A percentile compares a stretch with the other conserved stretches of the same genome.
phyloP scores from a whole-genome alignment of 495 filamentous ascomycete genomes.

The Trichocladium uniseriatum region DNA sequence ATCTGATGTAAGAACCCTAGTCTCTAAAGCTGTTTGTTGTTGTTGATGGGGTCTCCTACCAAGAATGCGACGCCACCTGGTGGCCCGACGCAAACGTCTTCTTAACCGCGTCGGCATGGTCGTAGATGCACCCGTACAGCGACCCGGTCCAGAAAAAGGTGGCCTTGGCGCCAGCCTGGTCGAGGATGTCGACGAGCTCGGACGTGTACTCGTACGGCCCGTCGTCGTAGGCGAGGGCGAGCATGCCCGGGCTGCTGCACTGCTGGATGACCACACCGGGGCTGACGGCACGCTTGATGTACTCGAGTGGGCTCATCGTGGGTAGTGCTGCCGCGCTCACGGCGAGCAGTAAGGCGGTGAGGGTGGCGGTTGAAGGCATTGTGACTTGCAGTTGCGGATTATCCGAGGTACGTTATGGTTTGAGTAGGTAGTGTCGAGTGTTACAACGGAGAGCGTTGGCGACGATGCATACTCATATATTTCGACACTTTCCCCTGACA shows the following conservation, averaged over 20 bases:
- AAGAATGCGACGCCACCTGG: constrained; percentile 44
- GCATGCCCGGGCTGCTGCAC: constrained; percentile 33
- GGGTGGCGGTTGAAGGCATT: constrained; percentile 24
- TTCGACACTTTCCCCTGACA: too few relatives aligned
- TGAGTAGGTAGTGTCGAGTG: background rate
- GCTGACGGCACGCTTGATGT: constrained; percentile 30
- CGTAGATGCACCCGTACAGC: constrained; percentile 49
- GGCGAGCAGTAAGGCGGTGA: constrained; percentile 24
- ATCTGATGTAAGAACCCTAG: too few relatives aligned
- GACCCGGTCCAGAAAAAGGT: constrained; percentile 51
- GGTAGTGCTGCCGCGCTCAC: constrained; percentile 22
- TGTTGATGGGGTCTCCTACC: constrained; percentile 20
- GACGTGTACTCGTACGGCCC: constrained; percentile 61
- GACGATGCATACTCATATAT: too few relatives aligned
- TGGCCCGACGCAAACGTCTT: constrained; percentile 41
- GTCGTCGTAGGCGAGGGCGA: constrained; percentile 60
- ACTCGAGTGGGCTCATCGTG: constrained; percentile 26
- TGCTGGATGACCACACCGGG: constrained; percentile 34
- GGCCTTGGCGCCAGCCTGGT: constrained; percentile 49
- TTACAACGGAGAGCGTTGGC: too few relatives aligned
- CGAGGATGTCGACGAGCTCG: constrained; percentile 57
- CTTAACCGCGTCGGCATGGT: constrained; percentile 38
- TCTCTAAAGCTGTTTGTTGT: background rate
- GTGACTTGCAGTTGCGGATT: background rate
- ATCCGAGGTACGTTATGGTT: background rate